phyloP scores from a whole-genome alignment of 2,329 filamentous ascomycete genomes.

The Pezicula carpinea region DNA sequence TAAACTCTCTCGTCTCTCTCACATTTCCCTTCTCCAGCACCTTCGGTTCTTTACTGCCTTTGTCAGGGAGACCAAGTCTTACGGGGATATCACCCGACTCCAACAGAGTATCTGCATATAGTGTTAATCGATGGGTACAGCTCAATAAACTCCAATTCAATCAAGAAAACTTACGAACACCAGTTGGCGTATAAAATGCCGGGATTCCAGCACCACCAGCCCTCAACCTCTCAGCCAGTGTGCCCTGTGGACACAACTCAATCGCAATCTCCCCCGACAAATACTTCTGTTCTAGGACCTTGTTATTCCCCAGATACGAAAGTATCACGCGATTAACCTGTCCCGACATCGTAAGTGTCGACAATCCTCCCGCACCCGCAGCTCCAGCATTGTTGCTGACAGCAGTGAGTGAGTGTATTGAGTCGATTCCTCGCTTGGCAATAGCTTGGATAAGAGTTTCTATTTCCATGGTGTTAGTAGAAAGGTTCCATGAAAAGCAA shows the following conservation, averaged over 20 bases:
- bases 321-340: conserved; percentile 69
- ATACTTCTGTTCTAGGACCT: conserved; percentile 70
- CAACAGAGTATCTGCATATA: conserved; percentile 51
- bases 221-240: conserved; percentile 66
- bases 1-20: conserved; percentile 68
- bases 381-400: conserved; percentile 79
- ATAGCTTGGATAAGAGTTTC: conserved; percentile 71
- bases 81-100: conserved; percentile 66
- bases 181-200: conserved; percentile 77
- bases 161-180: conserved; percentile 48
- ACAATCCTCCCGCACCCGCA: conserved; percentile 63
- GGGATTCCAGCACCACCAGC: conserved; percentile 74
- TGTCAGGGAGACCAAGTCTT: conserved; percentile 52
- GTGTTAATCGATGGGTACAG: not conserved
- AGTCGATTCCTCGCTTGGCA: conserved; percentile 51
- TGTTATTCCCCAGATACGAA: conserved; percentile 75
- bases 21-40: conserved; percentile 60
- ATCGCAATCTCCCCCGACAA: conserved; percentile 69
- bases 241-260: conserved; percentile 73
- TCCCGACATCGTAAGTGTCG: conserved; percentile 62
- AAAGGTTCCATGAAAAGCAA: conserved; percentile 2
- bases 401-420: conserved; percentile 57
- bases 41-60: conserved; percentile 17
- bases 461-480: conserved; percentile 21
- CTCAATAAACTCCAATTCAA: not conserved